Base-by-base conservation (phyloP, 352 stramenopile genomes). In the Pythium aquatile region DNA sequence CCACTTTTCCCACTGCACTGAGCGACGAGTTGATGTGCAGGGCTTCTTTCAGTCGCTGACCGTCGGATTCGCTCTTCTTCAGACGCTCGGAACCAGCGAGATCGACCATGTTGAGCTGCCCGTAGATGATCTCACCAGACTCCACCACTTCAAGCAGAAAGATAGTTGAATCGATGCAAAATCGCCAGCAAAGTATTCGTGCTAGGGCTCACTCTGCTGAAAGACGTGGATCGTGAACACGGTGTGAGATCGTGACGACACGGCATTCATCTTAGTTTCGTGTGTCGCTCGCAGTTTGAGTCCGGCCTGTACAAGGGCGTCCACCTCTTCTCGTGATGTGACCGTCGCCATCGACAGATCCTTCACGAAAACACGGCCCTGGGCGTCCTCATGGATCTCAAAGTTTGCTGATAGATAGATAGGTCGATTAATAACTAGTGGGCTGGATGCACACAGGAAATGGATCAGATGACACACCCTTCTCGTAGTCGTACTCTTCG, bases 281-380 rank as follows among this genome's bases (percentile, higher is more conserved):
- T 97, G 85, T 0, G 93, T 98, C 14, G 93, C 89, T 2, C 93
- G 81, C 33, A 98, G 67, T 49, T 85, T 87, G 2, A 98, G 73
- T 1, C 93, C 93, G 2, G 81, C 85, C 40, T 91, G 81, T 13
- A 98, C 85, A 24, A 98, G 82, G 11, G 80, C 79, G 49, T 92
- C 83, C 0, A 88, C 91, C 58, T 98, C 89, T 65, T 95, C 80
- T 0, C 88, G 79, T 2, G 78, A 90, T 0, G 78, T 88, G n/a
- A 98, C 93, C 0, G 90, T 93, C 11, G 97, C 90, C 76, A 97
- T 88, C 2, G 90, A 83, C 16, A 98, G 66, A 39, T 97, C 91
- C 68, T 97, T 97, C n/a, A 98, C 90, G 48, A 97, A 97, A 26
- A 98, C 93, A 26, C 92, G 85, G 2, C 93, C 92, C 62, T 97